Percentiles rank a stretch among this genome's conserved stretches.
Conservation (phyloP, 352 stramenopile species). For the Thraustochytrium striatum region DNA sequence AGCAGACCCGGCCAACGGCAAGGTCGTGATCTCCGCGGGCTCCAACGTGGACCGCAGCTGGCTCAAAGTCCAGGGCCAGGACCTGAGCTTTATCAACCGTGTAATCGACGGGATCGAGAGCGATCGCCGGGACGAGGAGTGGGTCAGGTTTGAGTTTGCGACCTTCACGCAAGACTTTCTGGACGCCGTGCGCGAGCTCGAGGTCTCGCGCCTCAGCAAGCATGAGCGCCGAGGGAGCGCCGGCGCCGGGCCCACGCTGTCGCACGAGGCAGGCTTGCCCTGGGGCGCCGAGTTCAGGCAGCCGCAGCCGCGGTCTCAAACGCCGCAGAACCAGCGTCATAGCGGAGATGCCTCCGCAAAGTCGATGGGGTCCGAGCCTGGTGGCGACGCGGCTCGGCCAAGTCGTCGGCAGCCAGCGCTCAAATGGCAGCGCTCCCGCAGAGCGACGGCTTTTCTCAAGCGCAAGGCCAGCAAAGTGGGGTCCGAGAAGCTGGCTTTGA, state of each 20-base stretch:
- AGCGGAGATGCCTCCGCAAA: too few species aligned
- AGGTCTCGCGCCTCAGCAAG: too few species aligned
- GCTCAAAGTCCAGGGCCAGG: constrained; percentile 24
- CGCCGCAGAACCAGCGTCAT: too few species aligned
- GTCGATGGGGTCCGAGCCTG: too few species aligned
- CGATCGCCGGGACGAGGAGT: constrained; percentile 19
- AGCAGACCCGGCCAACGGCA: background rate
- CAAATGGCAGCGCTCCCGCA: too few species aligned
- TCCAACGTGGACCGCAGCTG: constrained; percentile 7
- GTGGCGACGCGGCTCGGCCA: too few species aligned
- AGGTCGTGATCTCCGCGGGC: background rate
- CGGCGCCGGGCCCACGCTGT: too few species aligned
- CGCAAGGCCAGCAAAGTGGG: background rate
- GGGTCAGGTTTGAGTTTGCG: constrained; percentile 39
- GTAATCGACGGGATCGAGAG: constrained; percentile 38
- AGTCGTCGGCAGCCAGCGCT: too few species aligned
- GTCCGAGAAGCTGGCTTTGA: constrained; percentile 1
- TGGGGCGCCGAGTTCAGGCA: too few species aligned
- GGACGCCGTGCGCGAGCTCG: constrained; percentile 27
- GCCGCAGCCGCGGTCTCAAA: too few species aligned
- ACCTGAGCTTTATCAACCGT: constrained; percentile 33
- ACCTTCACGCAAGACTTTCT: constrained; percentile 43
- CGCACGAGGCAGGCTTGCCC: too few species aligned
- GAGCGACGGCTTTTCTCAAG: constrained; percentile 17
- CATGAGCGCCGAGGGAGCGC: too few species aligned